Base-by-base conservation (phyloP, 2,329 filamentous ascomycete species). In the Colletotrichum agaves region DNA sequence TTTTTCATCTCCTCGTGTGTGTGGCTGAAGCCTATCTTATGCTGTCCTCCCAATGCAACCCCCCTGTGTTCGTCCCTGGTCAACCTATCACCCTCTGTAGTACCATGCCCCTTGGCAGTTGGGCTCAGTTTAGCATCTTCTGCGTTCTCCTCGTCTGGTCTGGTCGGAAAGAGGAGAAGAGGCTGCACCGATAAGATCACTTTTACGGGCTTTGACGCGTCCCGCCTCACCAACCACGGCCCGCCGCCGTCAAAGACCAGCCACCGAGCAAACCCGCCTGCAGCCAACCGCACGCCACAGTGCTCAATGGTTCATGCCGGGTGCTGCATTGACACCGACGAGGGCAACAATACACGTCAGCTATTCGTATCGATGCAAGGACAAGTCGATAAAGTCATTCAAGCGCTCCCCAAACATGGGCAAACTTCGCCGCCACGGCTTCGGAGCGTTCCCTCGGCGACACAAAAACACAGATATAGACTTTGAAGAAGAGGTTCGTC, bases 1-100 rank as follows among this genome's bases (percentile, higher is more conserved):
- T 12, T 64, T 64, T 64, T 67, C 61, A 67, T 67, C 64, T 67
- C 55, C 46, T 60, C 37, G 13, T 55, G 47, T 33, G 41, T 59
- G 53, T 68, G 61, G 53, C 65, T 60, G 47, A 65, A 46, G 61
- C 53, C 21, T 35, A 47, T 33, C 17, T 47, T 33, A 35, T 55
- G 27, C 27, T 27, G 27, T 53, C 58, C 41, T 23, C 33, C 33
- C 61, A n/a, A 63, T 53, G 63, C 59, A 63, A 63, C 50, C 37
- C 63, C 58, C 63, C 52, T 59, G 47, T 58, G 44, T 67, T 19
- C 46, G 58, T 53, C 60, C 52, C 31, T 53, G 60, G 37, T 52
- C 17, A 49, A 60, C 33, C 35, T 52, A 61, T 52, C 47, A 43
- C 35, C 23, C 27, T 58, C 31, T 35, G 17, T n/a, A 19, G 21